Evolutionary conservation across 208 protist genomes (phyloP).

Genomic region (Trichomonas vaginalis): DNA sequence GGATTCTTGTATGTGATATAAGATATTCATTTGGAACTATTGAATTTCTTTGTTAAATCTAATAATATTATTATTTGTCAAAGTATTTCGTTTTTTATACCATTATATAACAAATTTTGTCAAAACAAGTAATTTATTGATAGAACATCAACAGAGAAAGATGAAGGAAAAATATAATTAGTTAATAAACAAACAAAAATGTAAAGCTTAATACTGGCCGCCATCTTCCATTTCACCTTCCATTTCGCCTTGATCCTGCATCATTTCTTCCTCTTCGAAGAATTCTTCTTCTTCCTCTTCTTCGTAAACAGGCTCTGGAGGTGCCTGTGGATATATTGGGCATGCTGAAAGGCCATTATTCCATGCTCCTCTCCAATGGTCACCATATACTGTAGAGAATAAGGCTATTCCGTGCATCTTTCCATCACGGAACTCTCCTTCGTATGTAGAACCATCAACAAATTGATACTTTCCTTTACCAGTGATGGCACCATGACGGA

Average conservation of each 20-base stretch:
- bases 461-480: neutral
- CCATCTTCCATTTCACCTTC: neutral
- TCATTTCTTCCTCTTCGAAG: neutral
- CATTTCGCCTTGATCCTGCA: neutral
- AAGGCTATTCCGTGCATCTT: neutral
- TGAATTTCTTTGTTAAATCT: too few species aligned
- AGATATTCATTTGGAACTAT: too few species aligned
- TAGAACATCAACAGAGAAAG: too few species aligned
- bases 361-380: neutral
- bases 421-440: neutral
- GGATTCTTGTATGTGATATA: too few species aligned
- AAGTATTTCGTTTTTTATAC: too few species aligned
- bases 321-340: neutral
- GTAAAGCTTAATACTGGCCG: neutral
- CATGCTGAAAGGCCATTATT: neutral
- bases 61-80: too few species aligned
- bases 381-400: neutral
- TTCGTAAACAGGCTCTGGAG: neutral
- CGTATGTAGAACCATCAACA: neutral
- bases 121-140: too few species aligned
- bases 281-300: neutral
- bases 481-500: neutral
- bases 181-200: too few species aligned
- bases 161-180: too few species aligned
- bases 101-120: too few species aligned